Evolutionary conservation across 306 rosid genomes (phyloP), one percentile per base, ranked within the genome.

Genomic region (Pyrus bretschneideri): DNA sequence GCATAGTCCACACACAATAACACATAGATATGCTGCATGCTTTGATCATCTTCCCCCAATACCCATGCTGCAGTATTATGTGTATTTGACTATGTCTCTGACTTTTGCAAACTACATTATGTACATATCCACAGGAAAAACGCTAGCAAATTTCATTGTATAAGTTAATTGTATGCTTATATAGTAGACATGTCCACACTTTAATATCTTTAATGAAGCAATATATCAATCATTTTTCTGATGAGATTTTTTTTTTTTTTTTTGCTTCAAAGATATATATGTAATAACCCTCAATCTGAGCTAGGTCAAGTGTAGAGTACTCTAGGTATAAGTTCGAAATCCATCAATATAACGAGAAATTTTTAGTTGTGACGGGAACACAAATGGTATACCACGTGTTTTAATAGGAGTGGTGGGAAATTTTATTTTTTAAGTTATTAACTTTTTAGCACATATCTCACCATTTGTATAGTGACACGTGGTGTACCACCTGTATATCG

Each of bases 21-120:
- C 67, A 77, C 55, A 49, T 61, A 74, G 49, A 70, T 70, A 71
- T 75, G 79, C 62, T 38, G 67, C 42, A 29, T 30, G 33, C 73
- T 21, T 59, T 45, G 62, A 78, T 60, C 70, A n/a, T 40, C 74
- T n/a, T 69, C 63, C 66, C 66, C 9, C 10, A 13, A 13, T 6
- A 25, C 21, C 18, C 38, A 60, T 31, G n/a, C 64, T 52, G 64
- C 75, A 21, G 33, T 71, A 33, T 30, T 17, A 29, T 52, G 4
- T 29, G 6, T 31, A 11, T 71, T 21, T 31, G 61, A 52, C 58
- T 31, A 31, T 4, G 14, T n/a, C 13, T 57, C 29, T 22, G 63
- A n/a, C 63, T 58, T 22, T 22, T 58, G 27, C 25, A n/a, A 58
- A 9, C 29, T 22, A 58, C 27, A 22, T 18, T 49, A 58, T 11